Base-by-base conservation (phyloP, 2,329 filamentous ascomycete species). In the Ophiostoma novo-ulmi region DNA sequence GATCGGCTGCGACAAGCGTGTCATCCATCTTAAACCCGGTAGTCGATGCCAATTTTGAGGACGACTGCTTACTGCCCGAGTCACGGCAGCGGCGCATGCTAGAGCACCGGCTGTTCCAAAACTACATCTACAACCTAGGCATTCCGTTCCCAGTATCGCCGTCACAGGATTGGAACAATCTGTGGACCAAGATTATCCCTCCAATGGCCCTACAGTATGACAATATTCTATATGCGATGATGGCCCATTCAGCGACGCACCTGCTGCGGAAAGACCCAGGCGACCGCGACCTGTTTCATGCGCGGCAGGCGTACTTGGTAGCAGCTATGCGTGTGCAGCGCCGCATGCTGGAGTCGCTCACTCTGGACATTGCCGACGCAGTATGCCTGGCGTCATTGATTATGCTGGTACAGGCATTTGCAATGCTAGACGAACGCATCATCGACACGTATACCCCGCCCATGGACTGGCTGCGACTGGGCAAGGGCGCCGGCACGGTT, bases 31-130 rank as follows among this genome's bases (percentile, higher is more conserved):
- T 67, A 2, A 67, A 67, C 65, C 65, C 65, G n/a, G n/a, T 65
- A 20, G 36, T 41, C 8, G 65, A 64, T 17, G 68, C 22, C 26
- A 71, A 71, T 3, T 70, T 70, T 6, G 71, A 70, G 13, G 63
- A 67, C 48, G 71, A 71, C 52, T 67, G 61, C 7, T 22, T 68
- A 20, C 58, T 77, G 10, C 75, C 74, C 14, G 76, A 77, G 69
- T 75, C 75, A 5, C 74, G 69, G 2, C 65, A 68, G 5, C 73
- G 76, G 7, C 75, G 76, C 1, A 67, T 77, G 17, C 69, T 77
- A n/a, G 76, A 77, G 67, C 76, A 76, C 61, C 75, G 75, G 1
- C 72, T 77, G 35, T 75, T 77, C 74, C 76, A 76, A 35, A 74
- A 77, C 58, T 76, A 74, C 69, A 61, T 74, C 4, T 66, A 71